Evolutionary conservation across 1,284 basidiomycete genomes (phyloP).

Genomic region (Trichosporon sp.): DNA sequence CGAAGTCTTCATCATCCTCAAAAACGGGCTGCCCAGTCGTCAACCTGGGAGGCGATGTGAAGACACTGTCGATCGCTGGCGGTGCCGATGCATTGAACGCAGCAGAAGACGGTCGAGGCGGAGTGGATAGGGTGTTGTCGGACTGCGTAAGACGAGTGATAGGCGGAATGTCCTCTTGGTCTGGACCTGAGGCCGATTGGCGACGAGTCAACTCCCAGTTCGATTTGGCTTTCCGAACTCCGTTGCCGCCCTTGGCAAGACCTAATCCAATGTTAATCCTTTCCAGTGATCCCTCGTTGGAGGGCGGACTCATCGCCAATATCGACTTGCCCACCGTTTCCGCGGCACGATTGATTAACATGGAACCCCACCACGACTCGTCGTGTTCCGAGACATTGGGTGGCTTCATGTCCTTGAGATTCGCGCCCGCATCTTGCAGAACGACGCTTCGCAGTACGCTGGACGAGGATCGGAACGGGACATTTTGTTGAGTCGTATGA

Average conservation of each 20-base stretch:
- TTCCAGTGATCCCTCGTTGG: slow-evolving; percentile 24
- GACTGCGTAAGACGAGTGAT: not conserved
- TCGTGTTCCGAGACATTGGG: not conserved
- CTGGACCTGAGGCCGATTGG: slow-evolving; percentile 40
- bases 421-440: slow-evolving; percentile 26
- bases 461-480: slow-evolving; percentile 30
- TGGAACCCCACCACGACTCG: slow-evolving; percentile 38
- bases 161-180: slow-evolving; percentile 40
- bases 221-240: slow-evolving; percentile 45
- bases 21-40: not conserved
- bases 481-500: slow-evolving; percentile 26
- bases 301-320: slow-evolving; percentile 31
- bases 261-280: slow-evolving; percentile 37
- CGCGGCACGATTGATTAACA: slow-evolving; percentile 22
- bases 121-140: not conserved
- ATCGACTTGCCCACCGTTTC: slow-evolving; percentile 27
- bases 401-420: not conserved
- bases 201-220: slow-evolving; percentile 43
- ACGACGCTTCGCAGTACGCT: slow-evolving; percentile 33
- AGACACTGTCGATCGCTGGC: slow-evolving; percentile 14
- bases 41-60: not conserved
- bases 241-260: slow-evolving; percentile 41
- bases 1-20: slow-evolving; percentile 8
- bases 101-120: not conserved
- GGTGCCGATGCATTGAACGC: not conserved